A percentile compares a stretch with the other conserved stretches of the same genome.
Evolutionary conservation across 2,329 filamentous ascomycete genomes (phyloP).

Genomic region (Tolypocladium tundrense): DNA sequence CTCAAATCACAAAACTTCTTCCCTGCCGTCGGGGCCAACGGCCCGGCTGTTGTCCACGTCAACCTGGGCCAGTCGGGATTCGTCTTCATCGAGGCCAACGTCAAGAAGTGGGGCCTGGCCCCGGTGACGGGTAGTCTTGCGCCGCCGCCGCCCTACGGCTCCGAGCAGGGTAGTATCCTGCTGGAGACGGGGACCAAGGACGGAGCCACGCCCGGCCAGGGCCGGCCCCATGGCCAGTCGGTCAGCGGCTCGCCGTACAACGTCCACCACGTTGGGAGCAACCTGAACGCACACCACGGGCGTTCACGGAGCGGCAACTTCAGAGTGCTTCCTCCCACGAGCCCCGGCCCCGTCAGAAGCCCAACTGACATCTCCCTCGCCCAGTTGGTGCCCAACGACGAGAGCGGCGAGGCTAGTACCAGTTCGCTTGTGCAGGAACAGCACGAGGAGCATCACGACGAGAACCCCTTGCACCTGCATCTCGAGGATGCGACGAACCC

Average conservation of each 20-base stretch:
- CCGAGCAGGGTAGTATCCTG: constrained; percentile 91
- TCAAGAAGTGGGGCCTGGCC: constrained; percentile 98
- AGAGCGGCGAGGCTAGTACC: constrained; percentile 51
- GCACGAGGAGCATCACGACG: constrained; percentile 17
- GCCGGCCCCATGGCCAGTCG: constrained; percentile 37
- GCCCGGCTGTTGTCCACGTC: constrained; percentile 84
- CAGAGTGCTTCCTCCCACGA: constrained; percentile 64
- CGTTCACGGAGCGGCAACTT: constrained; percentile 71
- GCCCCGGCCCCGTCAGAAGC: constrained; percentile 79
- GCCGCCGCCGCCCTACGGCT: constrained; percentile 91
- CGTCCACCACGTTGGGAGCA: constrained; percentile 32
- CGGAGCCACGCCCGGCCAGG: constrained; percentile 35
- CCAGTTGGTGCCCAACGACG: constrained; percentile 63
- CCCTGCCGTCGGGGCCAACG: constrained; percentile 91
- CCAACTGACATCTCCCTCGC: constrained; percentile 94
- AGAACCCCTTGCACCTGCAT: constrained; percentile 27
- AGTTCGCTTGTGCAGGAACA: constrained; percentile 10
- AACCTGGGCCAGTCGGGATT: constrained; percentile 98
- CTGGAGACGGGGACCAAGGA: constrained; percentile 73
- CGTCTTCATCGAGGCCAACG: constrained; percentile 97
- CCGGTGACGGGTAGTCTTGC: constrained; percentile 93
- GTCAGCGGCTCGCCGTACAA: constrained; percentile 23
- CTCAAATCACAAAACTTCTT: constrained; percentile 96
- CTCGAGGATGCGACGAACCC: constrained; percentile 49
- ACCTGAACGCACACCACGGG: constrained; percentile 53